phyloP scores from a whole-genome alignment of 495 filamentous ascomycete species.

The Hypoxylon lienhwacheense region DNA sequence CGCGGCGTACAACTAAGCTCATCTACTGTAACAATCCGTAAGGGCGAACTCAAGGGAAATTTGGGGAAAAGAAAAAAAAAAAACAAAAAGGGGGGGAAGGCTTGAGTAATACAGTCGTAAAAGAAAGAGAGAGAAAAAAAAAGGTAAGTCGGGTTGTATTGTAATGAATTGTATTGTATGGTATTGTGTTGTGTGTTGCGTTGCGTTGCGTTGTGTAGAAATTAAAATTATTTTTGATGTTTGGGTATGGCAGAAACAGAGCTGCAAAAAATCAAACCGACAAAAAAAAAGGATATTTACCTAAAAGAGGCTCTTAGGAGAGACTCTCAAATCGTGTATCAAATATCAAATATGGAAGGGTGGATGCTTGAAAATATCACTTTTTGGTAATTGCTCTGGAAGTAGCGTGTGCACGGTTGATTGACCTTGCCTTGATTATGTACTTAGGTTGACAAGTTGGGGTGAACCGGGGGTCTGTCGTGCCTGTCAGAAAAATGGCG shows the following conservation, averaged over 20 bases:
- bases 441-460: conserved; percentile 15
- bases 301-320: conserved; percentile 18
- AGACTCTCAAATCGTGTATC: conserved; percentile 4
- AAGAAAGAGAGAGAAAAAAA: no score
- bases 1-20: conserved; percentile 12
- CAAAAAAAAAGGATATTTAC: conserved; percentile 1
- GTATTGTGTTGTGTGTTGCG: no score
- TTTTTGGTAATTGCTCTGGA: neutral
- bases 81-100: no score
- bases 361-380: conserved; percentile 9
- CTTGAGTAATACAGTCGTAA: no score
- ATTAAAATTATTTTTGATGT: no score
- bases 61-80: neutral
- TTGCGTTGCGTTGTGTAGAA: no score
- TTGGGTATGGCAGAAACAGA: no score
- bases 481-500: conserved; percentile 32
- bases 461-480: conserved; percentile 24
- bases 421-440: conserved; percentile 9
- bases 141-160: no score
- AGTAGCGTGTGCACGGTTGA: conserved; percentile 24
- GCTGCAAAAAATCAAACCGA: neutral
- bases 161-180: no score
- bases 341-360: neutral
- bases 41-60: conserved; percentile 2
- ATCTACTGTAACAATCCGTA: conserved; percentile 4